phyloP scores from a whole-genome alignment of 208 protist genomes.

The Tritrichomonas foetus region DNA sequence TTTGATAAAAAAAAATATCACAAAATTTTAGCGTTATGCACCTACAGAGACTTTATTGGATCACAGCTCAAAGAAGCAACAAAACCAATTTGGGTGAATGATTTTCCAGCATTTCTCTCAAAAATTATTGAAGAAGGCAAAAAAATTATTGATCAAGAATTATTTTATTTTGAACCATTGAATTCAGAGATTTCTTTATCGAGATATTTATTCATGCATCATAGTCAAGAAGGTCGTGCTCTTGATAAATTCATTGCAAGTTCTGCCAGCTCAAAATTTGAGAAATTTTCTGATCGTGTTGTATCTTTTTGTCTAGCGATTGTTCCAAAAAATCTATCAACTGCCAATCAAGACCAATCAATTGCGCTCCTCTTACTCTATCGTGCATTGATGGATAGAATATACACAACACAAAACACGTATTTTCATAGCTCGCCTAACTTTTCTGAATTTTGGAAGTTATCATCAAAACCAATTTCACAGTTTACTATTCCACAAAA shows the following conservation, averaged over 20 bases:
- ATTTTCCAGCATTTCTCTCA: background rate
- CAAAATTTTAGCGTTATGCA: background rate
- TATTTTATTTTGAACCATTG: background rate
- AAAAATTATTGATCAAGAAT: background rate
- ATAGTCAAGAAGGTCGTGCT: background rate
- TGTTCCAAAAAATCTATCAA: background rate
- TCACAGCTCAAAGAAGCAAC: background rate
- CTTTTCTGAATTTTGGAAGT: background rate
- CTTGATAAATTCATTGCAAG: slow-evolving; percentile 8
- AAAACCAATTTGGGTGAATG: background rate
- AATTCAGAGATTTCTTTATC: background rate
- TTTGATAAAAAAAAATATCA: background rate
- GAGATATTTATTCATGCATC: background rate
- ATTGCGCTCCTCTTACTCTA: background rate
- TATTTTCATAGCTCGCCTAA: background rate
- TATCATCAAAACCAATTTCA: background rate
- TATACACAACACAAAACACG: background rate
- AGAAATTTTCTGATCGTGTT: background rate
- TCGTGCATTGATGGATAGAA: background rate
- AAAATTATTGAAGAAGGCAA: background rate
- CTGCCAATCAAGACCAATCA: background rate
- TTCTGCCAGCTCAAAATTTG: background rate
- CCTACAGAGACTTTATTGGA: background rate
- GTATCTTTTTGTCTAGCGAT: background rate
- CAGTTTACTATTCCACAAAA: background rate